These are phyloP conservation scores for Neurospora terricola DNA, from an alignment of 495 filamentous ascomycete species.

Conservation along the genomic window DNA sequence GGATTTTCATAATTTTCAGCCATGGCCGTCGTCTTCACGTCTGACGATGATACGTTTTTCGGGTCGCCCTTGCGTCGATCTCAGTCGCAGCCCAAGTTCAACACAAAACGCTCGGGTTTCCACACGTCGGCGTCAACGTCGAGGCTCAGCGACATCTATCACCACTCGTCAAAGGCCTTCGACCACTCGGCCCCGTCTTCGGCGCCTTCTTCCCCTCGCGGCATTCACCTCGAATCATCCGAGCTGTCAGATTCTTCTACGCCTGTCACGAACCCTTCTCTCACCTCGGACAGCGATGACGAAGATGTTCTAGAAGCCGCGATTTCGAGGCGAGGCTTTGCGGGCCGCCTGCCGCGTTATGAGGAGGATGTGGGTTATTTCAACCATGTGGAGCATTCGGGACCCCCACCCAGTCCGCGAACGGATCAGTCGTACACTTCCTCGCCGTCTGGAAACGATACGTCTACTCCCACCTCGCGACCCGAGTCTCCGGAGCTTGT, in stretches of 20 bases:
- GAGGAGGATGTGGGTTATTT: conserved; percentile 41
- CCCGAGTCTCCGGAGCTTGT: conserved; percentile 33
- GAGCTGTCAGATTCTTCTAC: conserved; percentile 42
- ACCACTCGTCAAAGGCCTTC: conserved; percentile 21
- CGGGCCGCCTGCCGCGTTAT: conserved; percentile 44
- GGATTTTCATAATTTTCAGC: conserved; percentile 11
- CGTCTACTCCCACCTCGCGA: conserved; percentile 34
- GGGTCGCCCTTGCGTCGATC: conserved; percentile 35
- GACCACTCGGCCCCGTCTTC: conserved; percentile 39
- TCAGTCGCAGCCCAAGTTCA: conserved; percentile 38
- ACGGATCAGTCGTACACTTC: conserved; percentile 33
- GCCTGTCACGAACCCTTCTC: conserved; percentile 53
- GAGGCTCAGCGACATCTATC: conserved; percentile 28
- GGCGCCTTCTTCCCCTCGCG: conserved; percentile 35
- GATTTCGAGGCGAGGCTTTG: conserved; percentile 40
- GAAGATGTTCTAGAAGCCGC: conserved; percentile 27
- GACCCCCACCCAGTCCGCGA: conserved; percentile 37
- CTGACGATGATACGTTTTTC: conserved; percentile 37
- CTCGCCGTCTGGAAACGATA: conserved; percentile 35
- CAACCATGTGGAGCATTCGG: conserved; percentile 34
- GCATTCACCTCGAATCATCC: conserved; percentile 25
- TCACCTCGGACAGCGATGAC: conserved; percentile 43
- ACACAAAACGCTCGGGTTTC: conserved; percentile 23
- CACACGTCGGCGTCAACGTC: conserved; percentile 35
- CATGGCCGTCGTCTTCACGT: conserved; percentile 38